A percentile compares a stretch with the other conserved stretches of the same genome.
These are phyloP conservation scores for Haberlea rhodopensis DNA, from an alignment of 257 asterid species.

Conservation along the genomic window DNA sequence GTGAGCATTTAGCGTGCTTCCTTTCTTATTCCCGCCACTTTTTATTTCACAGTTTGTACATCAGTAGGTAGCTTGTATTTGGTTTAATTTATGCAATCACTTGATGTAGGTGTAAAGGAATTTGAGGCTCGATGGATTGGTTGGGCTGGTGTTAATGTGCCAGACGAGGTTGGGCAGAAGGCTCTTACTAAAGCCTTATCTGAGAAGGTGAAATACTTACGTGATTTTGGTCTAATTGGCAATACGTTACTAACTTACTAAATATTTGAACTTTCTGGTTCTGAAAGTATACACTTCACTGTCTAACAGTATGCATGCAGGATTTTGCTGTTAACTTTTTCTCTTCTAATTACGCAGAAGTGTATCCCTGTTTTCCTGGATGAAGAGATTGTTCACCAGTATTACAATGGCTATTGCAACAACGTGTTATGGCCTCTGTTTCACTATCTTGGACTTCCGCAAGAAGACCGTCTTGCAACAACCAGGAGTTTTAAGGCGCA, in stretches of 20 bases:
- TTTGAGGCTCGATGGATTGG: slow-evolving; percentile 97
- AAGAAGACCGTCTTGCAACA: slow-evolving; percentile 90
- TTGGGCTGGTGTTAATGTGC: slow-evolving; percentile 96
- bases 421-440: slow-evolving; percentile 90
- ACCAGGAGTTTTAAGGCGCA: slow-evolving; percentile 93
- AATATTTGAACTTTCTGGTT: slow-evolving; percentile 7
- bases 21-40: slow-evolving; percentile 15
- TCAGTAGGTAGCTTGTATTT: slow-evolving; percentile 16
- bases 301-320: slow-evolving; percentile 9
- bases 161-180: slow-evolving; percentile 80
- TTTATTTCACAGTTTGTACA: neutral
- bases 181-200: slow-evolving; percentile 81
- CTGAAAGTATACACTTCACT: neutral
- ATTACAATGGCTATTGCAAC: slow-evolving; percentile 92
- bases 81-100: slow-evolving; percentile 25
- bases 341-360: slow-evolving; percentile 45
- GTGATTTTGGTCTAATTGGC: slow-evolving; percentile 15
- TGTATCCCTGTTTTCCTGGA: slow-evolving; percentile 94
- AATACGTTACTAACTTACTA: slow-evolving; percentile 1
- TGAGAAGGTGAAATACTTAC: slow-evolving; percentile 56
- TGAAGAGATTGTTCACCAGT: slow-evolving; percentile 88
- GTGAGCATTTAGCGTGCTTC: slow-evolving; percentile 41
- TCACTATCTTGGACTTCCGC: slow-evolving; percentile 95
- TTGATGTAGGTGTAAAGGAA: slow-evolving; percentile 69
- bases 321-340: slow-evolving; percentile 18